These are phyloP conservation scores for Nematodospora valgi DNA, from an alignment of 805 yeast species.

Conservation along the genomic window DNA sequence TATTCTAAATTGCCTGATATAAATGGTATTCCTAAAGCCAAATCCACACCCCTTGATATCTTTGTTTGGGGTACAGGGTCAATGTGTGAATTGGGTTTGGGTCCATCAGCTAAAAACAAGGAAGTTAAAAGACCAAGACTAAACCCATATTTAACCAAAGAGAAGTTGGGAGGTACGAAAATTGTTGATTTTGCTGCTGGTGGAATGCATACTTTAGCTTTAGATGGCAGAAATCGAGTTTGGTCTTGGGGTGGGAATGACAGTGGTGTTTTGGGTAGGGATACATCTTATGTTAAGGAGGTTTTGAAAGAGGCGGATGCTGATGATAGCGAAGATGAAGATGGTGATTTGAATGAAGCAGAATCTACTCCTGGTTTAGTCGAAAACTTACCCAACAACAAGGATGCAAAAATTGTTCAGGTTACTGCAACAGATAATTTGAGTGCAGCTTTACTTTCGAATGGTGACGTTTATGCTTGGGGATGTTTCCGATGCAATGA, in stretches of 20 bases:
- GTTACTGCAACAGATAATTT: conserved; percentile 90
- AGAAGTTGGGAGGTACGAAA: conserved; percentile 46
- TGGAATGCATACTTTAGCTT: conserved; percentile 89
- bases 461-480: conserved; percentile 95
- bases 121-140: conserved; percentile 95
- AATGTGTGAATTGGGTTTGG: conserved; percentile 97
- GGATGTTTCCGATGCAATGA: conserved; percentile 95
- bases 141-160: conserved; percentile 67
- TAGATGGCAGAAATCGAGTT: conserved; percentile 70
- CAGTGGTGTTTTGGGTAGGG: conserved; percentile 86
- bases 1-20: conserved; percentile 46
- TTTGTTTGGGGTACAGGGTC: conserved; percentile 97
- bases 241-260: conserved; percentile 99
- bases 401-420: conserved; percentile 57
- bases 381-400: conserved; percentile 52
- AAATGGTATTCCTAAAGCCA: conserved; percentile 37
- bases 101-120: conserved; percentile 86
- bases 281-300: conserved; percentile 61
- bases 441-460: conserved; percentile 72
- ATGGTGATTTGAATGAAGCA: conserved; percentile 80
- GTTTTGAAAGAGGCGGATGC: conserved; percentile 65
- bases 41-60: conserved; percentile 58
- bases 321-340: conserved; percentile 52
- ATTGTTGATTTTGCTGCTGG: conserved; percentile 90
- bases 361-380: conserved; percentile 89